phyloP scores from a whole-genome alignment of 768 basidiomycete species.

The Mycena alexandri region DNA sequence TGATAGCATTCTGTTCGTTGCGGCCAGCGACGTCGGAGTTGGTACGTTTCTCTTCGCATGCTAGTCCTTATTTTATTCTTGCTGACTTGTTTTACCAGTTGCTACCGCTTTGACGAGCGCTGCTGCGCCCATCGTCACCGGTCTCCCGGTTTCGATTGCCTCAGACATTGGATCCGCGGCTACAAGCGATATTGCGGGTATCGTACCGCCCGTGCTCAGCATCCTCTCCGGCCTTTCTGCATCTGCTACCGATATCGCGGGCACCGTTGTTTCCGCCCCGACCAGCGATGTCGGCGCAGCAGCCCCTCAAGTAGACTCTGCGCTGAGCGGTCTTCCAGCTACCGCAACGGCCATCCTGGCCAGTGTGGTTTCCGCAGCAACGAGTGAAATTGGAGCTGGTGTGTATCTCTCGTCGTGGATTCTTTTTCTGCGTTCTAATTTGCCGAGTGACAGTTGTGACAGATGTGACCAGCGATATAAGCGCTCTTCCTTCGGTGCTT shows the following conservation, averaged over 20 bases:
- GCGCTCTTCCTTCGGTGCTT: too few relatives aligned
- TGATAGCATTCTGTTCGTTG: too few relatives aligned
- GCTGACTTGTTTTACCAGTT: background rate
- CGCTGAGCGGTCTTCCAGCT: too few relatives aligned
- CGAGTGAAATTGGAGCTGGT: too few relatives aligned
- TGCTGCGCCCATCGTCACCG: background rate
- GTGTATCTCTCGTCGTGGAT: too few relatives aligned
- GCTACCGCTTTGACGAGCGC: background rate
- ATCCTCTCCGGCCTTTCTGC: background rate
- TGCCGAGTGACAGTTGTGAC: too few relatives aligned
- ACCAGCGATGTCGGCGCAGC: background rate
- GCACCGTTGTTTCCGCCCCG: background rate
- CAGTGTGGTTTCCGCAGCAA: too few relatives aligned
- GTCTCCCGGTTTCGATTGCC: background rate
- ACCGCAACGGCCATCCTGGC: too few relatives aligned
- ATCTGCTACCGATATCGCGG: background rate
- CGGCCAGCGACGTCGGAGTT: background rate
- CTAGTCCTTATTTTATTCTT: background rate
- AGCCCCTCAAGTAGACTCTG: background rate
- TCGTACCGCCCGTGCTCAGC: background rate
- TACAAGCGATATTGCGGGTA: background rate
- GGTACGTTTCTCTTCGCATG: background rate
- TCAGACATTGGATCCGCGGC: background rate
- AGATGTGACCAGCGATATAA: too few relatives aligned
- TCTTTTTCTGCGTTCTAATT: too few relatives aligned